These are phyloP conservation scores for Sisymbrium irio DNA, from an alignment of 345 rosid genomes.

Conservation along the genomic window DNA sequence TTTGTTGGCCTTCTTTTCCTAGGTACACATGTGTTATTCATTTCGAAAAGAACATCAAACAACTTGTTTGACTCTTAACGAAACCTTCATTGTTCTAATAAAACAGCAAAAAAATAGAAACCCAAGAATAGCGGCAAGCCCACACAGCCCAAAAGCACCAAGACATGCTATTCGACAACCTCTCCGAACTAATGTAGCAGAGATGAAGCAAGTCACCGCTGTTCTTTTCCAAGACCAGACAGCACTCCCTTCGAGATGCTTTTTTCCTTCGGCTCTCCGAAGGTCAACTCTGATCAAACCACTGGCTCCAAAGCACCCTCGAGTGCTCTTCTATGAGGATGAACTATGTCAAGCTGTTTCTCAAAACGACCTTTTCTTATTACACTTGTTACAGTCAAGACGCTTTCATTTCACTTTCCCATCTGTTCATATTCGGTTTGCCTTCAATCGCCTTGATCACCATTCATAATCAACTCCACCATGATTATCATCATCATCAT, in stretches of 20 bases:
- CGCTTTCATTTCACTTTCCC: background rate
- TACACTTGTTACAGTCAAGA: background rate
- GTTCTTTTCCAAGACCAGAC: constrained; percentile 84
- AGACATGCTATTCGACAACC: constrained; percentile 91
- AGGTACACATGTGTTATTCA: constrained; percentile 36
- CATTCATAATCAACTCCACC: constrained; percentile 13
- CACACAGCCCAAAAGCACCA: constrained; percentile 89
- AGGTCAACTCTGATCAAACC: constrained; percentile 68
- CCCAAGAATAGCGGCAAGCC: constrained; percentile 44
- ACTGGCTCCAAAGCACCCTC: constrained; percentile 36
- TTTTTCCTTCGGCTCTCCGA: constrained; percentile 70
- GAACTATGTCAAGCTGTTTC: constrained; percentile 97
- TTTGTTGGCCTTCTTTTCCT: constrained; percentile 81
- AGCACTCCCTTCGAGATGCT: constrained; percentile 68
- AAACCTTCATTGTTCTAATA: background rate
- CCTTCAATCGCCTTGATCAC: constrained; percentile 33
- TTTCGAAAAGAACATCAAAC: constrained; percentile 18
- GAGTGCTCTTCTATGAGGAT: constrained; percentile 88
- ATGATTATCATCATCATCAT: background rate
- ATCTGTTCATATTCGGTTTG: constrained; percentile 54
- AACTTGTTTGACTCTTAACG: constrained; percentile 21
- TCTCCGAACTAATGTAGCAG: constrained; percentile 59
- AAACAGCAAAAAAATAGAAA: constrained; percentile 65
- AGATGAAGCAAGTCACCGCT: constrained; percentile 83
- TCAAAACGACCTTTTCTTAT: constrained; percentile 78